phyloP scores from a whole-genome alignment of 768 basidiomycete species.

The Suillus americanus region DNA sequence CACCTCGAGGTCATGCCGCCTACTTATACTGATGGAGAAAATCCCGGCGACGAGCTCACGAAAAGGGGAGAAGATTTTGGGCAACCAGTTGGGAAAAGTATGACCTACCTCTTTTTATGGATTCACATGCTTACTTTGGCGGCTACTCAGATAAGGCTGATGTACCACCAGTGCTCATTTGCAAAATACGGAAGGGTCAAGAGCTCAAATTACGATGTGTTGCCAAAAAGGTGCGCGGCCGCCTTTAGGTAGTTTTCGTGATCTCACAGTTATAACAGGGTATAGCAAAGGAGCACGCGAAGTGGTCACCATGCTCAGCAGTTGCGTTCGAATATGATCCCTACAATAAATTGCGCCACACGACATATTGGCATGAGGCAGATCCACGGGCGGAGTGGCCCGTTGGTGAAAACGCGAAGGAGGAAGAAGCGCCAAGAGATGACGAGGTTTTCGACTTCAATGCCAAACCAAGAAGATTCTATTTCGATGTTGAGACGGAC shows the following conservation, averaged over 20 bases:
- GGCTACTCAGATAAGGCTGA: constrained; percentile 53
- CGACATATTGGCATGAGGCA: constrained; percentile 90
- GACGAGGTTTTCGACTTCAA: constrained; percentile 86
- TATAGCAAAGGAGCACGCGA: constrained; percentile 97
- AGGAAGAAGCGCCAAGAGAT: constrained; percentile 79
- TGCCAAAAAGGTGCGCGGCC: constrained; percentile 80
- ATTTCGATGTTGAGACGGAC: constrained; percentile 93
- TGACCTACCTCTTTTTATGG: constrained; percentile 21
- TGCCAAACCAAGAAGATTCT: constrained; percentile 87
- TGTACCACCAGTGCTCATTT: constrained; percentile 73
- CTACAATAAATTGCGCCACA: constrained; percentile 95
- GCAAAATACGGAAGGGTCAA: constrained; percentile 93
- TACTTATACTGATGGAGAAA: constrained; percentile 38
- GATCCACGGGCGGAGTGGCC: constrained; percentile 90
- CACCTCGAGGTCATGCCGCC: constrained; percentile 67
- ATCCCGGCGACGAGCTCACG: constrained; percentile 65
- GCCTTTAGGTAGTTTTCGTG: neutral
- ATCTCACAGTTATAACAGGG: constrained; percentile 53
- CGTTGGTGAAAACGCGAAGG: constrained; percentile 77
- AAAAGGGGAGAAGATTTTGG: constrained; percentile 80
- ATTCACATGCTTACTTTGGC: constrained; percentile 8
- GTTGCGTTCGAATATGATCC: constrained; percentile 98
- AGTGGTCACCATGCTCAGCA: constrained; percentile 97
- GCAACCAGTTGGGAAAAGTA: constrained; percentile 82
- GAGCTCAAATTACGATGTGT: constrained; percentile 82